Percentiles rank a stretch among this genome's conserved stretches.
Evolutionary conservation across 192 early-diverging fungal species (phyloP).

Genomic region (Coemansia sp.): DNA sequence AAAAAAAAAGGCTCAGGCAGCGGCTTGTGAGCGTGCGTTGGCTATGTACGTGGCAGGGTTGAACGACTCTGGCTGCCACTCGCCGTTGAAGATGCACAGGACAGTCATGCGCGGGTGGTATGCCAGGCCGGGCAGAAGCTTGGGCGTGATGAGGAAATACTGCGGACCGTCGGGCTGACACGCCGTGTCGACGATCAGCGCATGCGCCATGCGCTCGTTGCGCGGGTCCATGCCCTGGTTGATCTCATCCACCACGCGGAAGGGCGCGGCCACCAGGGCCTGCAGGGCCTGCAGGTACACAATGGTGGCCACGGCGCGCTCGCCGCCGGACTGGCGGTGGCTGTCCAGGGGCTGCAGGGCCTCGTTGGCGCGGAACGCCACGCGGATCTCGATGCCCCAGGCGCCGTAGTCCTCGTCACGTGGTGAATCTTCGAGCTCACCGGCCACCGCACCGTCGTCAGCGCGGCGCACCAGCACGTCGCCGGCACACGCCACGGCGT

Average conservation of each 20-base stretch:
- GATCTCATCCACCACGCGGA: constrained; percentile 99
- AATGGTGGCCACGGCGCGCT: constrained; percentile 94
- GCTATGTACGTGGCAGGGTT: constrained; percentile 39
- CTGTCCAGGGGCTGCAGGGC: constrained; percentile 79
- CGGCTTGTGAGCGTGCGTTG: constrained; percentile 12
- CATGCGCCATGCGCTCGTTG: constrained; percentile 95
- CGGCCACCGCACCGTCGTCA: constrained; percentile 28
- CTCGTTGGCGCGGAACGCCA: constrained; percentile 88
- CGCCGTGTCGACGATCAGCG: constrained; percentile 81
- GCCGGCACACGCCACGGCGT: constrained; percentile 55
- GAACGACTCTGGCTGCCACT: constrained; percentile 70
- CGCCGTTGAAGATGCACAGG: constrained; percentile 92
- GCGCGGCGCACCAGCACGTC: constrained; percentile 32
- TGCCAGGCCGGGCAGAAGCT: constrained; percentile 87
- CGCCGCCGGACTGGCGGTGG: constrained; percentile 95
- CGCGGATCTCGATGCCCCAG: constrained; percentile 94
- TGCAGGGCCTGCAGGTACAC: constrained; percentile 95
- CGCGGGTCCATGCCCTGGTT: constrained; percentile 99
- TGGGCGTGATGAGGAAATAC: constrained; percentile 99
- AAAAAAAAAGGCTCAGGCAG: too few species aligned
- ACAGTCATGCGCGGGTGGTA: constrained; percentile 93
- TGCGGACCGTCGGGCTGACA: constrained; percentile 57
- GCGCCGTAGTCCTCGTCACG: constrained; percentile 75
- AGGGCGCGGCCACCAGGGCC: constrained; percentile 77
- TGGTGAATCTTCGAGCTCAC: too few species aligned